Percentiles rank a stretch among this genome's conserved stretches.
Conservation (phyloP, 805 yeast genomes). For the Ogataea ramenticola region DNA sequence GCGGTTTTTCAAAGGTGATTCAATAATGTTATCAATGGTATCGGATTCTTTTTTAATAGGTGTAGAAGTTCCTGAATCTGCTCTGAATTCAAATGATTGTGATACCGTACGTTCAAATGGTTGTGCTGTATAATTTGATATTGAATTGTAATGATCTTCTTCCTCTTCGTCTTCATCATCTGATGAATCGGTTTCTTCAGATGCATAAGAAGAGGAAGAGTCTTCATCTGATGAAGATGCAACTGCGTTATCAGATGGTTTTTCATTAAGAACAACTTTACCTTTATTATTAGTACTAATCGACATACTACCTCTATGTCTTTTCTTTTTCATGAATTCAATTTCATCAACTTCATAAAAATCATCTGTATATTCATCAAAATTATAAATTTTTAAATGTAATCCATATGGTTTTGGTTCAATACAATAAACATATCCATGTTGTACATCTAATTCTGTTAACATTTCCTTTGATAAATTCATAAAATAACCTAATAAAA, state of each 20-base stretch:
- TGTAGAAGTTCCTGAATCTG: background rate
- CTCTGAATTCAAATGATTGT: conserved; percentile 1
- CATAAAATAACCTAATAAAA: conserved; percentile 29
- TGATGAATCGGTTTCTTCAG: background rate
- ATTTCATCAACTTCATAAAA: conserved; percentile 31
- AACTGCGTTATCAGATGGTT: background rate
- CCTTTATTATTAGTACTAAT: conserved; percentile 7
- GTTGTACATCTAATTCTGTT: conserved; percentile 31
- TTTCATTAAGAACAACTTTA: background rate
- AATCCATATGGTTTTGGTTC: conserved; percentile 33
- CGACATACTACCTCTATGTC: conserved; percentile 23
- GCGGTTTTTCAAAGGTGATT: background rate
- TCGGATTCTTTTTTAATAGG: background rate
- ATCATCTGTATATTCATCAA: conserved; percentile 26
- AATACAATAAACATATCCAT: conserved; percentile 27
- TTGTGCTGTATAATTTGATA: background rate
- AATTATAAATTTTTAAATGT: conserved; percentile 30
- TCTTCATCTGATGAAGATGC: background rate
- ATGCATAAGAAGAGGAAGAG: background rate
- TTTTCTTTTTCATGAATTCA: conserved; percentile 26
- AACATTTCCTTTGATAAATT: conserved; percentile 28
- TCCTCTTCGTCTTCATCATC: background rate
- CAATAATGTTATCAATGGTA: background rate
- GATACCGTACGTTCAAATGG: conserved; percentile 1
- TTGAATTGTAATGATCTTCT: background rate